Base-by-base conservation (phyloP, 805 yeast genomes). In the Saccharomycopsis microspora region DNA sequence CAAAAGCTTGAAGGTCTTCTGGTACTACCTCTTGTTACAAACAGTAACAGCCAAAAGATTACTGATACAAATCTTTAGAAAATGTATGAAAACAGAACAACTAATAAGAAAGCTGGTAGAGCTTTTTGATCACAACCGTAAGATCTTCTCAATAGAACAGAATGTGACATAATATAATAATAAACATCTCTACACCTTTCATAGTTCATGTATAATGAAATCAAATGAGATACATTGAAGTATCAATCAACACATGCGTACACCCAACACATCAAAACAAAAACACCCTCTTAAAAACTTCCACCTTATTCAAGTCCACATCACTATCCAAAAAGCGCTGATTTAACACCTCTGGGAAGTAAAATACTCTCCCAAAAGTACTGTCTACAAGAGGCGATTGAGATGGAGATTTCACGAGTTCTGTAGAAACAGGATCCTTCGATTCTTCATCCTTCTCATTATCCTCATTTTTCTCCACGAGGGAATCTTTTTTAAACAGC, bases 321-420 rank as follows among this genome's bases (percentile, higher is more conserved):
- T 49, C 52, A 5, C 10, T 28, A 1, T 45, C 5, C 11, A 34
- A 41, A 34, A 9, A n/a, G 36, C 28, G 44, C 45, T 27, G 44
- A 46, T 11, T 48, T 45, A 35, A 49, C n/a, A n/a, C 10, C 37
- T n/a, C n/a, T 36, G 52, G 52, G 34, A 49, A 49, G 29, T 10
- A 6, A 33, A 45, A 49, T 19, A 41, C n/a, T 39, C 46, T 39
- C 3, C 11, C 35, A 38, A 45, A 45, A 7, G 41, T 32, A n/a
- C 27, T 6, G 33, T 11, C 49, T 42, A 29, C 29, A 8, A 7
- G 8, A 6, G 9, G 34, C 28, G 31, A 30, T 11, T n/a, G 33
- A 40, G 28, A n/a, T 2, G 11, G 45, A 19, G 28, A 33, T 28
- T 28, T 10, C 9, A 5, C 32, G n/a, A 27, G 35, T 32, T 31